Percentiles rank a stretch among this genome's conserved stretches.
Conservation (phyloP, 2,329 filamentous ascomycete genomes). For the Ascochyta koolunga region DNA sequence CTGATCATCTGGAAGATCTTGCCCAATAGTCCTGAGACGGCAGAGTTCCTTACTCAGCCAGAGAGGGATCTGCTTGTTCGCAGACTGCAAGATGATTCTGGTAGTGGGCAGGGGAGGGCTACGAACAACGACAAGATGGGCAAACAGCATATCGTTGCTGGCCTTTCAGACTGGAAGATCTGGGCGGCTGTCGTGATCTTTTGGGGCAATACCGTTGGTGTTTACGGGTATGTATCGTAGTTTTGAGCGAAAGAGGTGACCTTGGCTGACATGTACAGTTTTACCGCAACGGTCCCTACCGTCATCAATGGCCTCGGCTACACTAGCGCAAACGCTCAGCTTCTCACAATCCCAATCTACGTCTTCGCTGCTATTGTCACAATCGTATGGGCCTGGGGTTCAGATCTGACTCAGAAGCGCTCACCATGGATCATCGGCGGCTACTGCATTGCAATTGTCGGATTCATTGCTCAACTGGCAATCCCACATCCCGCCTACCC, state of each 20-base stretch:
- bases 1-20: slow-evolving; percentile 59
- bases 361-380: slow-evolving; percentile 51
- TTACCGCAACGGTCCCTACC: slow-evolving; percentile 50
- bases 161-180: slow-evolving; percentile 51
- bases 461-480: slow-evolving; percentile 62
- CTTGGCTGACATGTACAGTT: slow-evolving; percentile 24
- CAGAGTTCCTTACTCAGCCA: slow-evolving; percentile 43
- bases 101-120: slow-evolving; percentile 50
- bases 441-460: slow-evolving; percentile 57
- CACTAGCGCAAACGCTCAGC: slow-evolving; percentile 49
- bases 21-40: slow-evolving; percentile 56
- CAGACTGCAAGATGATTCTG: slow-evolving; percentile 51
- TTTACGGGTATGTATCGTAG: slow-evolving; percentile 36
- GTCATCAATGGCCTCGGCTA: slow-evolving; percentile 53
- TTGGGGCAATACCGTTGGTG: slow-evolving; percentile 47
- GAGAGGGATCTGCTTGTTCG: slow-evolving; percentile 43
- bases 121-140: slow-evolving; percentile 58
- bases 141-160: slow-evolving; percentile 55
- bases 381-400: slow-evolving; percentile 53
- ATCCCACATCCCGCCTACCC: slow-evolving; percentile 51
- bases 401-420: slow-evolving; percentile 59
- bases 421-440: slow-evolving; percentile 62
- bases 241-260: background rate
- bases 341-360: slow-evolving; percentile 52
- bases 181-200: slow-evolving; percentile 47